Evolutionary conservation across 2,329 filamentous ascomycete genomes (phyloP).

Genomic region (Calonectria leucothoes): DNA sequence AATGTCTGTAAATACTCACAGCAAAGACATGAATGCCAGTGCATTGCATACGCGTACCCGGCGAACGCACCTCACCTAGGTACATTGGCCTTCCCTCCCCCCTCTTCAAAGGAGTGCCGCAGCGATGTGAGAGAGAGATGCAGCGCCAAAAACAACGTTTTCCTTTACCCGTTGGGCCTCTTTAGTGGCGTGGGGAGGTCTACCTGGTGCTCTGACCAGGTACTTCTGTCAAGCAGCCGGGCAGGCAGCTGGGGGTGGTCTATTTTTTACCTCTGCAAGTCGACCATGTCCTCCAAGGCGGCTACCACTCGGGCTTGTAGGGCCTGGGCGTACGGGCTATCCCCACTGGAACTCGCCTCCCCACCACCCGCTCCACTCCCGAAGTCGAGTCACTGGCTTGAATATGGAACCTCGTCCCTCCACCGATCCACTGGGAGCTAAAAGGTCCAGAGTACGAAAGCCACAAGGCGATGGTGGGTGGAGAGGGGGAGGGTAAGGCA

Average conservation of each 20-base stretch:
- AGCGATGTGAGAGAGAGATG: neutral
- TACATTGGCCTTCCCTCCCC: neutral
- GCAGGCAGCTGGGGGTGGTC: neutral
- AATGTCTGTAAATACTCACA: neutral
- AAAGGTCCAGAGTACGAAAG: neutral
- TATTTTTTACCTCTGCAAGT: neutral
- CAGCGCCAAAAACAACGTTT: neutral
- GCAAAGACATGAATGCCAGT: neutral
- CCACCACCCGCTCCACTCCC: neutral
- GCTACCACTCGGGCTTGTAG: neutral
- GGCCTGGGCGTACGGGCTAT: neutral
- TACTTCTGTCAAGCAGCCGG: neutral
- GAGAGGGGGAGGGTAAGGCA: neutral
- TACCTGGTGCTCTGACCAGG: neutral
- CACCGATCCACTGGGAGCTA: conserved; percentile 4
- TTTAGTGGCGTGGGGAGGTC: conserved; percentile 1
- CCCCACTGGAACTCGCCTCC: neutral
- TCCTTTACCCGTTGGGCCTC: neutral
- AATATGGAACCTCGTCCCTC: neutral
- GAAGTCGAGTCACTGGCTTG: neutral
- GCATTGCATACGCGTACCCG: neutral
- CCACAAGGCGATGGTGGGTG: conserved; percentile 1
- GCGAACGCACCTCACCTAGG: neutral
- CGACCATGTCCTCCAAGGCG: neutral
- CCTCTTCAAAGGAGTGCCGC: neutral